Conservation (phyloP, 371 early-diverging fungal genomes). For the Zancudomyces culisetae region DNA sequence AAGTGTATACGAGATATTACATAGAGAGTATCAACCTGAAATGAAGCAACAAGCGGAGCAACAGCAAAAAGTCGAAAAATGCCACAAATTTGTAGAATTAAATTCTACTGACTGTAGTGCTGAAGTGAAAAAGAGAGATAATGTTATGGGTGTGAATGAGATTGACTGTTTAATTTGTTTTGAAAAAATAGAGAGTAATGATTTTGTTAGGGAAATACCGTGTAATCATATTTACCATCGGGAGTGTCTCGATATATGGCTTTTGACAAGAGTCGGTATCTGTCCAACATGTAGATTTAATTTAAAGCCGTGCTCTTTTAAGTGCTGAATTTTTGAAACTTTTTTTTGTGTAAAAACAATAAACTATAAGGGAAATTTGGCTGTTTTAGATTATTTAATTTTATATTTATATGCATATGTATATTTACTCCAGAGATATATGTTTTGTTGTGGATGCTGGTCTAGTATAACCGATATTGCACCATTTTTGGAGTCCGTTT, state of each 20-base stretch:
- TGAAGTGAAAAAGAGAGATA: not conserved
- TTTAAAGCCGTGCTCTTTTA: no score
- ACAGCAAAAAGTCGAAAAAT: not conserved
- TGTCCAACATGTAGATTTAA: not conserved
- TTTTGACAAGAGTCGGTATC: not conserved
- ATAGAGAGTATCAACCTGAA: no score
- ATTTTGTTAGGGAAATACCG: not conserved
- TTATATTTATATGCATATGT: no score
- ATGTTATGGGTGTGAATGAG: not conserved
- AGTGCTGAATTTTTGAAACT: no score
- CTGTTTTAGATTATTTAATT: no score
- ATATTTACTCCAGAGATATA: no score
- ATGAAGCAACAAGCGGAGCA: not conserved
- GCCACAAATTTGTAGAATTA: not conserved
- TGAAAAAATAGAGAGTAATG: not conserved
- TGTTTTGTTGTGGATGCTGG: no score
- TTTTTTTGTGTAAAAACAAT: no score
- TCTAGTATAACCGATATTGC: no score
- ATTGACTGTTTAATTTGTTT: constrained; percentile 2
- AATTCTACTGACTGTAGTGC: not conserved
- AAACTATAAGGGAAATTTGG: no score
- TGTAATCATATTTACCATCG: constrained; percentile 1
- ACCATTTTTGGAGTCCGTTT: no score
- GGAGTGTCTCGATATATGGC: constrained; percentile 1
- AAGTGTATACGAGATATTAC: not conserved